phyloP scores from a whole-genome alignment of 345 rosid species.

The Laguncularia racemosa region DNA sequence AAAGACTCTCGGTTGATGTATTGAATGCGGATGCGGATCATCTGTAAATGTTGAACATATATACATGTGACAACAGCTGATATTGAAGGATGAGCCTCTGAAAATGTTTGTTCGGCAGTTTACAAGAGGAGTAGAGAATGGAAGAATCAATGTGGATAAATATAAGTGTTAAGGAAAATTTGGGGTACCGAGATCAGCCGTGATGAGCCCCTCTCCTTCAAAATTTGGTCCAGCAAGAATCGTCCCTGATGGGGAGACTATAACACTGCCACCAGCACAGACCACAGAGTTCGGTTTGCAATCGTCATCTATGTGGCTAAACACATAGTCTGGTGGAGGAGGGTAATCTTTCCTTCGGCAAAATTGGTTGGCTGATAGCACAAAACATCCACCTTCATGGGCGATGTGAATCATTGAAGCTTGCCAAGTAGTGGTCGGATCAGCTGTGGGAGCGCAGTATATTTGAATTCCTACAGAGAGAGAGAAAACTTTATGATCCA shows the following conservation, averaged over 20 bases:
- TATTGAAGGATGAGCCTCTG: too few species aligned
- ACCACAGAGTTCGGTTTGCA: conserved; percentile 68
- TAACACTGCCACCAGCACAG: conserved; percentile 88
- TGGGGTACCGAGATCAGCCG: conserved; percentile 82
- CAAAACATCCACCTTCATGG: conserved; percentile 94
- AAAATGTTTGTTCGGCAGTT: too few species aligned
- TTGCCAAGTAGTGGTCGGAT: conserved; percentile 72
- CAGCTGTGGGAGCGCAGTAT: conserved; percentile 97
- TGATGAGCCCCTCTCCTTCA: conserved; percentile 74
- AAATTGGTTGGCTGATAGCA: conserved; percentile 82
- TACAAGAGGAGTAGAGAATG: too few species aligned
- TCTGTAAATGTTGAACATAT: too few species aligned
- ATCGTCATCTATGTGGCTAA: conserved; percentile 54
- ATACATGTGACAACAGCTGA: too few species aligned
- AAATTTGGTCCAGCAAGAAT: conserved; percentile 89
- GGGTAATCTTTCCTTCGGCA: conserved; percentile 88
- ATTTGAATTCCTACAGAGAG: conserved; percentile 59
- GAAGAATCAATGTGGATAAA: too few species aligned
- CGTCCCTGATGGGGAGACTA: conserved; percentile 80
- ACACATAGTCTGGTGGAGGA: conserved; percentile 73
- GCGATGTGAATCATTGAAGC: conserved; percentile 90
- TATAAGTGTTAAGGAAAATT: too few species aligned
- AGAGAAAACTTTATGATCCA: background rate
- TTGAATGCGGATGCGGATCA: too few species aligned
- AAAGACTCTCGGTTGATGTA: too few species aligned